These are phyloP conservation scores for Cladobotryum protrusum DNA, from an alignment of 2,329 filamentous ascomycete species.

Conservation along the genomic window DNA sequence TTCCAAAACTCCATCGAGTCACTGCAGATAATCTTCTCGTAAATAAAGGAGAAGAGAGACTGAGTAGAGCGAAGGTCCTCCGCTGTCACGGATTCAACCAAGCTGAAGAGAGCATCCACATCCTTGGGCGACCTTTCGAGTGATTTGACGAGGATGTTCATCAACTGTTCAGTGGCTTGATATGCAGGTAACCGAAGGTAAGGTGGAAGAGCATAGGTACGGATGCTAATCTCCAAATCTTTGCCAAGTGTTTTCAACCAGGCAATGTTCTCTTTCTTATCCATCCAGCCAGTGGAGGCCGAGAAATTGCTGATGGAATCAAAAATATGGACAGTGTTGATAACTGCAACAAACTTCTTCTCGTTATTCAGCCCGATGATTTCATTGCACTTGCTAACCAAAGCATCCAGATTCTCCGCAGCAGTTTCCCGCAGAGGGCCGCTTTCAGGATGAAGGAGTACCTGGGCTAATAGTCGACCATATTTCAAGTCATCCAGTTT, in stretches of 20 bases:
- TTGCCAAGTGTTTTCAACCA: constrained; percentile 65
- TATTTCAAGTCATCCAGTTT: constrained; percentile 80
- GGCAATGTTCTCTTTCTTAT: constrained; percentile 53
- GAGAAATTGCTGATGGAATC: constrained; percentile 68
- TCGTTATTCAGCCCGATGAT: constrained; percentile 60
- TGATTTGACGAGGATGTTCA: constrained; percentile 77
- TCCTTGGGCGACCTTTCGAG: constrained; percentile 69
- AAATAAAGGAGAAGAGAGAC: constrained; percentile 74
- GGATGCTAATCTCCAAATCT: constrained; percentile 70
- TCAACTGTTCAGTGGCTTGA: constrained; percentile 82
- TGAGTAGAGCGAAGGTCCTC: constrained; percentile 76
- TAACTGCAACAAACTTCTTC: constrained; percentile 59
- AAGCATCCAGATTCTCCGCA: constrained; percentile 62
- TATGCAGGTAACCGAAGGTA: constrained; percentile 76
- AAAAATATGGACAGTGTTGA: constrained; percentile 84
- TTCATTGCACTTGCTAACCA: constrained; percentile 63
- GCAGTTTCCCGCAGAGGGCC: constrained; percentile 68
- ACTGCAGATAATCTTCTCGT: constrained; percentile 74
- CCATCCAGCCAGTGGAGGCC: constrained; percentile 62
- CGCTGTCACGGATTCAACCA: constrained; percentile 77
- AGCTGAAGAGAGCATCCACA: constrained; percentile 73
- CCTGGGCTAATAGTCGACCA: constrained; percentile 84
- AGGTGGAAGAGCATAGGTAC: constrained; percentile 61
- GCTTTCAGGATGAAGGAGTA: constrained; percentile 71
- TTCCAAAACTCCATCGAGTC: constrained; percentile 83